Evolutionary conservation across 345 rosid genomes (phyloP), one percentile per base, ranked within the genome.

Genomic region (Hibiscus mutabilis): DNA sequence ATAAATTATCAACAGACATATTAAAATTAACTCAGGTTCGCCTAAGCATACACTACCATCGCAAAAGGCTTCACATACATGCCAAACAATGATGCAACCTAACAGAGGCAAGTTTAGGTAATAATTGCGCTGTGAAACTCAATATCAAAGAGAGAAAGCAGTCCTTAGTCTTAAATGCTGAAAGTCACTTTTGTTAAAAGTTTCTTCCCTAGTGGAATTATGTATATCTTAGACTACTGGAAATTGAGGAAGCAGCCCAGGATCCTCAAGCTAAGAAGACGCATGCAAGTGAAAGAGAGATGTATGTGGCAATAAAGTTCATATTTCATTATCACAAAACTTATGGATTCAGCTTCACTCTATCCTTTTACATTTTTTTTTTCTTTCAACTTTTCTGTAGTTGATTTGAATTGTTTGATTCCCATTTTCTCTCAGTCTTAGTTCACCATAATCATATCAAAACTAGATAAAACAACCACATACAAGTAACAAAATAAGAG

Each of bases 401-500:
- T 66, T 25, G 18, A 6, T 47, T 11, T 47, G 58, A 66, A 49
- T 66, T 25, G 14, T 66, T 24, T 66, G 21, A 10, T 15, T 46
- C 56, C 57, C 14, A 8, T n/a, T 66, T 24, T 46, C 14, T 15
- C 21, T 16, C 24, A 25, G 27, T 47, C 15, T 25, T 47, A 40
- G 19, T 40, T 70, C 74, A 21, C 9, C 64, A 37, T 7, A 59
- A 21, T 15, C 53, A 22, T 7, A 59, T 7, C 18, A 18, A 19
- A 2, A 8, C 22, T 46, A 59, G 5, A 68, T 15, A 47, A 33
- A 67, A 72, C 42, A 9, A 33, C 56, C 76, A 58, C 18, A 24
- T 12, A 14, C n/a, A 35, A 71, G 49, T 44, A 69, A 53, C 27
- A 76, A 2, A 78, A 46, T n/a, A 70, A 73, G 53, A 73, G 61